Evolutionary conservation across 2,329 filamentous ascomycete genomes (phyloP).

Genomic region (Verticillium zaregamsianum): DNA sequence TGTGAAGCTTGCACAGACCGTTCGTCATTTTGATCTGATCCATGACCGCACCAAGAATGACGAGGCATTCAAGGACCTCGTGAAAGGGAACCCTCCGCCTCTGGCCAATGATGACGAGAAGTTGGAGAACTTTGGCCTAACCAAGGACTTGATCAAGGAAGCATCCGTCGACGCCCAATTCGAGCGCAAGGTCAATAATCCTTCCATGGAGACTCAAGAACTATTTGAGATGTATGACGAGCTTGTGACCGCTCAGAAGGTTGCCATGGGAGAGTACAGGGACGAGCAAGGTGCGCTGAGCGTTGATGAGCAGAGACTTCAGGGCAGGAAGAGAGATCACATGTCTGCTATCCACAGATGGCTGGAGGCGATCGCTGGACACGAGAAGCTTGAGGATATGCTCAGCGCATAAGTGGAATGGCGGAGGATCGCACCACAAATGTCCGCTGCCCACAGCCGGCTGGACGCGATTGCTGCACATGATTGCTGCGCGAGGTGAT

Average conservation of each 20-base stretch:
- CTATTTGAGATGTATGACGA: slow-evolving; percentile 32
- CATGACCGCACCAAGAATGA: slow-evolving; percentile 29
- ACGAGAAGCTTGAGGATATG: slow-evolving; percentile 50
- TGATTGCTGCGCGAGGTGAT: too few species aligned
- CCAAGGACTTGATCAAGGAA: slow-evolving; percentile 17
- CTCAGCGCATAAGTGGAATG: not conserved
- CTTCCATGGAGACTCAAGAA: slow-evolving; percentile 10
- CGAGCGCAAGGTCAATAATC: slow-evolving; percentile 4
- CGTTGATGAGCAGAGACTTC: slow-evolving; percentile 48
- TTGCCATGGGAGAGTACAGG: slow-evolving; percentile 39
- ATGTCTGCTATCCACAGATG: slow-evolving; percentile 65
- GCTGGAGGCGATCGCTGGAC: slow-evolving; percentile 64
- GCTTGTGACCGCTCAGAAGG: slow-evolving; percentile 35
- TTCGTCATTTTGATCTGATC: slow-evolving; percentile 34
- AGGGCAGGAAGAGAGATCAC: slow-evolving; percentile 61
- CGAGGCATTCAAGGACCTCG: slow-evolving; percentile 1
- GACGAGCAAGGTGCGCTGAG: slow-evolving; percentile 41
- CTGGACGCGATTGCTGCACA: not conserved
- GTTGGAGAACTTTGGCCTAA: slow-evolving; percentile 26
- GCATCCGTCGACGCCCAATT: slow-evolving; percentile 10
- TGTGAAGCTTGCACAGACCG: slow-evolving; percentile 38
- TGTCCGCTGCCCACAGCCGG: not conserved
- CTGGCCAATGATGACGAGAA: slow-evolving; percentile 14
- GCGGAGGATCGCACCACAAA: not conserved
- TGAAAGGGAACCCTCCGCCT: slow-evolving; percentile 7